A percentile compares a stretch with the other conserved stretches of the same genome.
Conservation (phyloP, 306 rosid genomes). For the Acacia crassicarpa region DNA sequence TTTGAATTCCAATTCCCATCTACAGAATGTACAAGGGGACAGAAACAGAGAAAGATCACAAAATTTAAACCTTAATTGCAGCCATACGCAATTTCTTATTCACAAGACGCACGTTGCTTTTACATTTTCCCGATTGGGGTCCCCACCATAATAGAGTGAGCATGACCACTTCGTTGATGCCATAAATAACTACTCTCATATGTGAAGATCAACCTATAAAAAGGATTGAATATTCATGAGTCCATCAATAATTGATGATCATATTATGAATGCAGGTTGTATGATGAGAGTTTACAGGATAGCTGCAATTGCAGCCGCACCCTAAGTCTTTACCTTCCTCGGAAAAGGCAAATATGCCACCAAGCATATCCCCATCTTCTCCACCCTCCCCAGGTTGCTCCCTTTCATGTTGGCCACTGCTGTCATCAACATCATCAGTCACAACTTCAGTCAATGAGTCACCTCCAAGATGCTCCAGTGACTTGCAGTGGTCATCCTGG, state of each 20-base stretch:
- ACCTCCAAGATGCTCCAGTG: slow-evolving; percentile 42
- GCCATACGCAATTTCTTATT: slow-evolving; percentile 28
- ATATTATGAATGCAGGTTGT: not conserved
- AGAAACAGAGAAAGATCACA: slow-evolving; percentile 17
- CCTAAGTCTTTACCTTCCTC: slow-evolving; percentile 53
- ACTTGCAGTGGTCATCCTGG: slow-evolving; percentile 51
- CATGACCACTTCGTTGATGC: slow-evolving; percentile 24
- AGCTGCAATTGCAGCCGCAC: slow-evolving; percentile 19
- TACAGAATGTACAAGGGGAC: slow-evolving; percentile 45
- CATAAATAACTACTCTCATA: not conserved
- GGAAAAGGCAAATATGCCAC: slow-evolving; percentile 63
- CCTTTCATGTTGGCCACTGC: slow-evolving; percentile 45
- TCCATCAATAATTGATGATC: slow-evolving; percentile 8
- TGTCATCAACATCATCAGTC: slow-evolving; percentile 57
- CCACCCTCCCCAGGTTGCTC: slow-evolving; percentile 45
- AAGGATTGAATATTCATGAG: slow-evolving; percentile 6
- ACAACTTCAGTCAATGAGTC: slow-evolving; percentile 45
- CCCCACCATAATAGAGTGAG: slow-evolving; percentile 5
- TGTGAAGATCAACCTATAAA: slow-evolving; percentile 33
- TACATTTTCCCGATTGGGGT: slow-evolving; percentile 14
- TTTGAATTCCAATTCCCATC: slow-evolving; percentile 41
- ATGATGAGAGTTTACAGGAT: not conserved
- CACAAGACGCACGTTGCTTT: slow-evolving; percentile 22
- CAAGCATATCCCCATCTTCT: slow-evolving; percentile 59
- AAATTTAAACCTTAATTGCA: slow-evolving; percentile 22